These are phyloP conservation scores for Rubroshorea leprosula DNA, from an alignment of 345 rosid genomes.

Conservation along the genomic window DNA sequence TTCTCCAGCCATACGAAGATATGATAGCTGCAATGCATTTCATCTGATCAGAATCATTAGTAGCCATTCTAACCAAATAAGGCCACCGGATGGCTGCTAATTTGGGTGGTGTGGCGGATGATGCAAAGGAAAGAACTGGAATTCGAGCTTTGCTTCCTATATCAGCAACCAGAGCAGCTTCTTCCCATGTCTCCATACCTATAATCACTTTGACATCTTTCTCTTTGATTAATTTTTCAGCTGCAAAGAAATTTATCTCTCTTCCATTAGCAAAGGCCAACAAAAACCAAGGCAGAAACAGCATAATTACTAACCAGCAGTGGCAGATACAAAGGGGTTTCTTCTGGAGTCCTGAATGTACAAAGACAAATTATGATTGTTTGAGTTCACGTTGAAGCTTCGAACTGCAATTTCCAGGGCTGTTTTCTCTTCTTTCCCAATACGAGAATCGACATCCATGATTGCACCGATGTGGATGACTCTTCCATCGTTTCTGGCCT, in stretches of 20 bases:
- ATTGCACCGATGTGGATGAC: conserved; percentile 38
- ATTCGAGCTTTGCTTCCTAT: conserved; percentile 27
- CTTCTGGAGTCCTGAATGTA: conserved; percentile 21
- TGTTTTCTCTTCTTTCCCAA: conserved; percentile 31
- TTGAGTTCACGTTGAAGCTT: conserved; percentile 17
- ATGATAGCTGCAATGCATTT: conserved; percentile 36
- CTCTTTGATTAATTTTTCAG: conserved; percentile 32
- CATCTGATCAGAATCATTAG: conserved; percentile 22
- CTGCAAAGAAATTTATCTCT: conserved; percentile 23
- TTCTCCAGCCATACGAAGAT: conserved; percentile 30
- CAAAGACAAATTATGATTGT: conserved; percentile 27
- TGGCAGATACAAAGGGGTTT: conserved; percentile 24
- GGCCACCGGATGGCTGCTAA: conserved; percentile 32
- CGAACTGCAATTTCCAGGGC: conserved; percentile 40
- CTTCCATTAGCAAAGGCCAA: background rate
- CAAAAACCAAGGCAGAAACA: background rate
- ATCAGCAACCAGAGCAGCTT: conserved; percentile 36
- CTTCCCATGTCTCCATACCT: conserved; percentile 49
- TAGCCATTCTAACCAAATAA: conserved; percentile 32
- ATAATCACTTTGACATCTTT: conserved; percentile 31
- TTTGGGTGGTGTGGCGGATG: conserved; percentile 23
- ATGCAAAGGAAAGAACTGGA: conserved; percentile 39
- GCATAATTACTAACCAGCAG: conserved; percentile 26
- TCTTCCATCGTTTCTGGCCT: conserved; percentile 1
- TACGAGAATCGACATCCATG: conserved; percentile 29